Evolutionary conservation across 2,329 filamentous ascomycete species (phyloP), one percentile per base, ranked within the genome.

Genomic region (Seiridium unicorne): DNA sequence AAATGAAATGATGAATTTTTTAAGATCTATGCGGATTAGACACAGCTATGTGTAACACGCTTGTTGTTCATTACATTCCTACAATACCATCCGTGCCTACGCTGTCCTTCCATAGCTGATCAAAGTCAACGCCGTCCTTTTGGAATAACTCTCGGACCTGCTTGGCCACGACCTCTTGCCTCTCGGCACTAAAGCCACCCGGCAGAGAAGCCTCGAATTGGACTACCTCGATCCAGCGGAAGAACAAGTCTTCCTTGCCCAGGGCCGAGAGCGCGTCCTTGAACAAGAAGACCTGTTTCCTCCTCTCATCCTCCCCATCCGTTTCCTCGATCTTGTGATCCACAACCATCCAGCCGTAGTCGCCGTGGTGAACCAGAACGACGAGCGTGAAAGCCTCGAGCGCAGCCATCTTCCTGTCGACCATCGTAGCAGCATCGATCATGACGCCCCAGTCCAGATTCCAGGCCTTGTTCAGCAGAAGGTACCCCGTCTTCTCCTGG

Each of bases 241-340:
- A 97, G 77, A 97, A 97, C 57, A 97, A 74, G 64, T 90, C 87
- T 73, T 97, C 93, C 76, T 97, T 96, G 48, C 90, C 92, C 74
- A 95, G 81, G 3, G 82, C 82, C 1, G 84, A 82, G 66, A 97
- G 81, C 26, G 87, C 87, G 48, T 95, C 89, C 67, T 91, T 88
- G 73, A 97, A 96, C 3, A 84, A 83, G 63, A 95, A 85, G 7
- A 97, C 88, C 75, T 95, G 92, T 63, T 87, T 84, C 65, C 88
- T 79, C 53, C 84, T 84, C 62, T 87, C 83, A 61, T 90, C 88
- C 65, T 89, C 85, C 47, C 82, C 79, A 2, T 74, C 74, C 35
- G 68, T 76, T 8, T 77, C 77, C 1, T 77, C 73, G 18, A 78
- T 74, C 60, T 81, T 80, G 61, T 84, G 79, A 65, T 89, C 85